phyloP scores from a whole-genome alignment of 202 grass and related monocot genomes.

The Setaria italica region DNA sequence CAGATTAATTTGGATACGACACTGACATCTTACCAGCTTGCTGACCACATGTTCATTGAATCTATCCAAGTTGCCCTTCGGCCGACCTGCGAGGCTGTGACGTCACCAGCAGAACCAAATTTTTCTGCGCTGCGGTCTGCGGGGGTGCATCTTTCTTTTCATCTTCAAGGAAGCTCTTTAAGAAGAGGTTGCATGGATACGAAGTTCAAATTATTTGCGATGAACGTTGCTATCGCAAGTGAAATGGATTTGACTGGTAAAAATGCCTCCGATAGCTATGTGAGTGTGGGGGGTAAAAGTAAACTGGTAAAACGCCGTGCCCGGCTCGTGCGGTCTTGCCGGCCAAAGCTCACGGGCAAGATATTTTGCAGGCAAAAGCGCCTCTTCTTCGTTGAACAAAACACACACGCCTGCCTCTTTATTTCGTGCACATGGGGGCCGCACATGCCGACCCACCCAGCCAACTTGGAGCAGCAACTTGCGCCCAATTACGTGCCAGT shows the following conservation, averaged over 20 bases:
- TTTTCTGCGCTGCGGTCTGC: neutral
- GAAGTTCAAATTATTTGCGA: neutral
- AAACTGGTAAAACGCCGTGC: too few species aligned
- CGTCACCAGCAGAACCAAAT: neutral
- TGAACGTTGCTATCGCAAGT: neutral
- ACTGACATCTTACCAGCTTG: neutral
- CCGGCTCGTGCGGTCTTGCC: neutral
- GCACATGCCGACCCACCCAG: neutral
- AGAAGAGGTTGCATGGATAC: neutral
- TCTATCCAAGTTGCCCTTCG: neutral
- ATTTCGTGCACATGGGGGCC: slow-evolving; percentile 25
- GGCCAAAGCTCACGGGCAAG: neutral
- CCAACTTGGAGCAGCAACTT: slow-evolving; percentile 31
- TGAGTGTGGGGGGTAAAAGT: too few species aligned
- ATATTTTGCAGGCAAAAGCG: slow-evolving; percentile 42
- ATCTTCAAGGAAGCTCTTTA: neutral
- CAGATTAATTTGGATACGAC: neutral
- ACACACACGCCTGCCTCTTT: neutral
- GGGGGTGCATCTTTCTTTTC: neutral
- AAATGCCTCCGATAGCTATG: too few species aligned
- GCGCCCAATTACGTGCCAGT: neutral
- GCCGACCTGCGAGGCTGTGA: neutral
- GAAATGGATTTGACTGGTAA: too few species aligned
- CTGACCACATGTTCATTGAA: neutral
- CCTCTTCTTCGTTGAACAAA: neutral